A percentile compares a stretch with the other conserved stretches of the same genome.
Conservation (phyloP, 1,284 basidiomycete species). For the Austroboletus niveus region DNA sequence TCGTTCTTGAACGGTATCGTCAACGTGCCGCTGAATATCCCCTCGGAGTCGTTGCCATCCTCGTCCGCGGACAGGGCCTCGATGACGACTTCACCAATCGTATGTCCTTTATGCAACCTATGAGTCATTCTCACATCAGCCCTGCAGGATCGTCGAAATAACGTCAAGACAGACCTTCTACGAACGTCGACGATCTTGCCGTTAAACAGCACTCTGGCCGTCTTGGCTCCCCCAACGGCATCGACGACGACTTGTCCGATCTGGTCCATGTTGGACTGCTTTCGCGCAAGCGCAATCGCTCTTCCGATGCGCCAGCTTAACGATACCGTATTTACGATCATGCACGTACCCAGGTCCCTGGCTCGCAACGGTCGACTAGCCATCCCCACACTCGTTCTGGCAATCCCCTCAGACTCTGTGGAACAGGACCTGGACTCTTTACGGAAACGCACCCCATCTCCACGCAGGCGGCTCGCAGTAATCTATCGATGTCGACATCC, state of each 20-base stretch:
- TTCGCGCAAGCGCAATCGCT: conserved; percentile 43
- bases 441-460: conserved; percentile 40
- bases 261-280: conserved; percentile 42
- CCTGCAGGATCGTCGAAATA: background rate
- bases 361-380: conserved; percentile 39
- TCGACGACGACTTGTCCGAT: conserved; percentile 50
- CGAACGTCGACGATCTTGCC: conserved; percentile 57
- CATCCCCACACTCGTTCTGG: conserved; percentile 38
- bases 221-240: conserved; percentile 41
- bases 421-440: background rate
- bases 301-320: conserved; percentile 58
- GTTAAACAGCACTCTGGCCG: conserved; percentile 47
- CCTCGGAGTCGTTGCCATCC: conserved; percentile 11
- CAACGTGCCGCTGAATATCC: conserved; percentile 27
- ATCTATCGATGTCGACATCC: conserved; percentile 34
- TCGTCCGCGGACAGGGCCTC: conserved; percentile 31
- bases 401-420: background rate
- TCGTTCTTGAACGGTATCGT: conserved; percentile 63
- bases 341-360: conserved; percentile 33
- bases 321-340: conserved; percentile 51
- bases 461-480: conserved; percentile 36
- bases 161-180: conserved; percentile 33
- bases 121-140: background rate
- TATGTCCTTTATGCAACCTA: conserved; percentile 43
- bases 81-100: conserved; percentile 51